These are phyloP conservation scores for Geranium rotundifolium DNA, from an alignment of 345 rosid species.

Conservation along the genomic window DNA sequence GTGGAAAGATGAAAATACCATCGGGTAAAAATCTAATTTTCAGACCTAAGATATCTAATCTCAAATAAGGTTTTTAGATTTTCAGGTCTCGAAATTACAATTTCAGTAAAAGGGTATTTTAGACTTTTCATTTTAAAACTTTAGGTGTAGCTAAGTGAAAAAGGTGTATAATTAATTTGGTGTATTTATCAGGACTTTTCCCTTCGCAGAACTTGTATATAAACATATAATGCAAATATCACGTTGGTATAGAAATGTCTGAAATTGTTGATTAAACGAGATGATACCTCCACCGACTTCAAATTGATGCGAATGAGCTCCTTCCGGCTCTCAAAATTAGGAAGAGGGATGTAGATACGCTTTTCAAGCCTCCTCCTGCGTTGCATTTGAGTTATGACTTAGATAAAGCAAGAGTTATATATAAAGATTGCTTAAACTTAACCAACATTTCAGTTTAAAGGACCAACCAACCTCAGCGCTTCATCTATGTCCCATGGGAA, in stretches of 20 bases:
- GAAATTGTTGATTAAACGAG: neutral
- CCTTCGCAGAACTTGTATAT: no score
- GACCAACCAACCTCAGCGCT: slow-evolving; percentile 63
- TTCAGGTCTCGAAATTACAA: no score
- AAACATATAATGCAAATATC: no score
- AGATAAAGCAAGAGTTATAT: neutral
- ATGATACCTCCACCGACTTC: slow-evolving; percentile 87
- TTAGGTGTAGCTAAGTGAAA: no score
- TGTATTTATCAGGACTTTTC: no score
- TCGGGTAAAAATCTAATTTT: no score
- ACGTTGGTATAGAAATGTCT: neutral
- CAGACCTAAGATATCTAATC: no score
- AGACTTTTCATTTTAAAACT: no score
- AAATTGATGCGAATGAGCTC: slow-evolving; percentile 92
- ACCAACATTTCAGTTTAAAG: neutral
- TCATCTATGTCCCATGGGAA: slow-evolving; percentile 99
- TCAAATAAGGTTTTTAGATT: no score
- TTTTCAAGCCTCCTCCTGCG: slow-evolving; percentile 98
- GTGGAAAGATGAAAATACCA: no score
- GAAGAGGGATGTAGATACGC: slow-evolving; percentile 96
- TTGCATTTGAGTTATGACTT: slow-evolving; percentile 3
- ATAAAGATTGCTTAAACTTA: neutral
- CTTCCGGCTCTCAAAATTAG: slow-evolving; percentile 93
- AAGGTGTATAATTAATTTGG: no score
- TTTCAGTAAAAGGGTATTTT: no score